A percentile compares a stretch with the other conserved stretches of the same genome.
phyloP scores from a whole-genome alignment of 495 filamentous ascomycete species.

The Penicillium antarcticum region DNA sequence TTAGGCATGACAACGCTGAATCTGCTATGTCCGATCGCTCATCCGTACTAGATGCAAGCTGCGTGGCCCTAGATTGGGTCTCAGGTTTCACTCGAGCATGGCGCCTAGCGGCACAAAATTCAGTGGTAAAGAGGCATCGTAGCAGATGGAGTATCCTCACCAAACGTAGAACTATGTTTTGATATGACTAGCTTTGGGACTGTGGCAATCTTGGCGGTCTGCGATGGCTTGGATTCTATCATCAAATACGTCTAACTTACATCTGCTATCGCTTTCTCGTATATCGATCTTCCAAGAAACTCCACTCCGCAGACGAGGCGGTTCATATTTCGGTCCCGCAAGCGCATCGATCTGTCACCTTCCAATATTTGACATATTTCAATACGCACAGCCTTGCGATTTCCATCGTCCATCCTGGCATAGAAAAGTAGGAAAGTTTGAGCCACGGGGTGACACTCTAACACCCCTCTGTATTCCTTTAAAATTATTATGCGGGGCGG shows the following conservation, averaged over 20 bases:
- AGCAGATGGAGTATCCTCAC: no score
- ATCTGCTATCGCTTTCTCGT: background rate
- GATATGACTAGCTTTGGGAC: background rate
- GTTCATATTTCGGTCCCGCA: background rate
- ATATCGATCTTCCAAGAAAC: conserved; percentile 1
- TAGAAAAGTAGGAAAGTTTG: background rate
- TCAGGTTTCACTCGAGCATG: no score
- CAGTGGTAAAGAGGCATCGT: no score
- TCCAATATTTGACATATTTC: background rate
- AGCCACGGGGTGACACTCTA: background rate
- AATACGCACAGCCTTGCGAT: background rate
- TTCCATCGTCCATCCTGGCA: background rate
- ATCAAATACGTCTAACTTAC: background rate
- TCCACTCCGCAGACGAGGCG: background rate
- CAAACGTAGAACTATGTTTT: no score
- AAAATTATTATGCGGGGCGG: background rate
- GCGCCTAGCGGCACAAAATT: no score
- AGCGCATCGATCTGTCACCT: background rate
- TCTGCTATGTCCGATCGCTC: no score
- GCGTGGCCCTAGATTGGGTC: no score
- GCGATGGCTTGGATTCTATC: background rate
- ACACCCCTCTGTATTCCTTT: background rate
- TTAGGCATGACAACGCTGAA: no score
- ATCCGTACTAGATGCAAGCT: no score
- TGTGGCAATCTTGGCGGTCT: background rate